These are phyloP conservation scores for Coemansia erecta DNA, from an alignment of 192 early-diverging fungal species.

Conservation along the genomic window DNA sequence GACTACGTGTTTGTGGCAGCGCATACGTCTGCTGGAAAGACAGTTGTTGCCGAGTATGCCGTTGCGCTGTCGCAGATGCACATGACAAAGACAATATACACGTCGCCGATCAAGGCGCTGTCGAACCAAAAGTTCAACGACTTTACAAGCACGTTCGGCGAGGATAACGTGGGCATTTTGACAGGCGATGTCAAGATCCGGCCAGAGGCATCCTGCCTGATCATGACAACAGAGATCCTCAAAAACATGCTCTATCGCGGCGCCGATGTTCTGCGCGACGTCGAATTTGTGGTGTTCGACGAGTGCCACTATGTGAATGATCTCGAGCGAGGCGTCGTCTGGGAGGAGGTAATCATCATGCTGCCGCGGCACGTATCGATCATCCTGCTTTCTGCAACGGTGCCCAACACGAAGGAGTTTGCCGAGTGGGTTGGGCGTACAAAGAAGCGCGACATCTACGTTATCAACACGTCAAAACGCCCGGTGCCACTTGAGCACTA, in stretches of 20 bases:
- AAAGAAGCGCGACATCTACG: constrained; percentile 96
- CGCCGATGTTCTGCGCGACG: constrained; percentile 93
- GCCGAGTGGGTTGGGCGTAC: constrained; percentile 99
- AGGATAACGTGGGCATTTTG: constrained; percentile 91
- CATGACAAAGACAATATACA: constrained; percentile 95
- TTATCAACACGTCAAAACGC: constrained; percentile 89
- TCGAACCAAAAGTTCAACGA: constrained; percentile 99
- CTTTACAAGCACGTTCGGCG: constrained; percentile 81
- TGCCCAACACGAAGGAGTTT: constrained; percentile 98
- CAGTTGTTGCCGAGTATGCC: constrained; percentile 97
- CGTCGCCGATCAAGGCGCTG: constrained; percentile 97
- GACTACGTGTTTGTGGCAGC: constrained; percentile 98
- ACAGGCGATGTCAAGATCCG: constrained; percentile 97
- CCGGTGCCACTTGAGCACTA: constrained; percentile 95
- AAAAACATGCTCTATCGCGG: constrained; percentile 97
- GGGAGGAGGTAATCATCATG: constrained; percentile 99
- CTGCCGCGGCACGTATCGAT: constrained; percentile 90
- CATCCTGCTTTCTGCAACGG: constrained; percentile 95
- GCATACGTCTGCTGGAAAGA: constrained; percentile 98
- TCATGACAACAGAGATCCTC: constrained; percentile 99
- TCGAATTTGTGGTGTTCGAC: constrained; percentile 99
- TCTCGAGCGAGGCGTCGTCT: constrained; percentile 91
- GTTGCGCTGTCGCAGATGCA: constrained; percentile 91
- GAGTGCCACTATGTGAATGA: constrained; percentile 99
- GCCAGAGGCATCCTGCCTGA: constrained; percentile 93